Evolutionary conservation across 2,329 filamentous ascomycete species (phyloP).

Genomic region (Cladosporium colombiae): DNA sequence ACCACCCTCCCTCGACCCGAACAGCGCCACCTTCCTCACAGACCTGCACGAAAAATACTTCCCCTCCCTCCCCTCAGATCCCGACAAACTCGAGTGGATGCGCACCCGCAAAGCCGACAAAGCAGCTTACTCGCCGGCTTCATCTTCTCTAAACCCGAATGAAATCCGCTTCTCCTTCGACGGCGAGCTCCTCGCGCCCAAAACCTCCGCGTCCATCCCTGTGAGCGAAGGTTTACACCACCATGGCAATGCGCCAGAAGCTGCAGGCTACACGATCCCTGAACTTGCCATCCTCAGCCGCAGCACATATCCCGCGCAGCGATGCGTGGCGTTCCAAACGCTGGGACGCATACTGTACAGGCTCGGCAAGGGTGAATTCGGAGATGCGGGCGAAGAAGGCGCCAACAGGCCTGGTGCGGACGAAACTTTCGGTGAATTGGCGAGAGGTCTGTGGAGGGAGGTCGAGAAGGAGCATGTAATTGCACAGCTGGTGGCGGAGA

Average conservation of each 20-base stretch:
- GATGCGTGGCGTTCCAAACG: slow-evolving; percentile 90
- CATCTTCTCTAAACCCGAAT: slow-evolving; percentile 69
- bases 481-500: slow-evolving; percentile 75
- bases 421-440: slow-evolving; percentile 48
- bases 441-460: slow-evolving; percentile 79
- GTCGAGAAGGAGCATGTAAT: slow-evolving; percentile 76
- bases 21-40: slow-evolving; percentile 77
- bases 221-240: slow-evolving; percentile 83
- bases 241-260: slow-evolving; percentile 87
- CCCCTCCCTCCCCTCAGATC: slow-evolving; percentile 80
- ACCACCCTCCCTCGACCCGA: slow-evolving; percentile 76
- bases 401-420: slow-evolving; percentile 47
- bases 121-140: slow-evolving; percentile 79
- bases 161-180: slow-evolving; percentile 87
- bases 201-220: slow-evolving; percentile 71
- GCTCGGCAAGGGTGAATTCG: slow-evolving; percentile 72
- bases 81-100: slow-evolving; percentile 88
- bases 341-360: slow-evolving; percentile 82
- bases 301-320: slow-evolving; percentile 79
- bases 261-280: slow-evolving; percentile 88
- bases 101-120: slow-evolving; percentile 52
- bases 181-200: slow-evolving; percentile 76
- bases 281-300: slow-evolving; percentile 81
- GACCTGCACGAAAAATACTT: slow-evolving; percentile 93
- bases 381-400: slow-evolving; percentile 49